phyloP scores from a whole-genome alignment of 768 basidiomycete species.

The Mrakia blollopis region DNA sequence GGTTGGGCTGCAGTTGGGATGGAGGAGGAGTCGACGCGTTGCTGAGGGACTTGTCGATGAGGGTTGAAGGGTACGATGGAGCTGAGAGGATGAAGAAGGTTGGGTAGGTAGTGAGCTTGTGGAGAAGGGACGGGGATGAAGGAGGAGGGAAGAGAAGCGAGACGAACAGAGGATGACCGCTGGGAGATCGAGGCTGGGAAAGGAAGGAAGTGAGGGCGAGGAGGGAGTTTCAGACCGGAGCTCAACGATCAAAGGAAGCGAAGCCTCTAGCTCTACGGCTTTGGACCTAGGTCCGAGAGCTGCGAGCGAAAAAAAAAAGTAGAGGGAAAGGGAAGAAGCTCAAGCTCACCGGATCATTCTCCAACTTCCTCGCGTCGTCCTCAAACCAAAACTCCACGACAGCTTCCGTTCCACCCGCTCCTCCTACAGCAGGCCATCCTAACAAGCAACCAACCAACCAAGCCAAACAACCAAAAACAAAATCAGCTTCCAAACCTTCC shows the following conservation, averaged over 20 bases:
- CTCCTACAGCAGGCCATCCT: constrained; percentile 10
- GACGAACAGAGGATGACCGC: neutral
- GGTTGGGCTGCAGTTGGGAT: neutral
- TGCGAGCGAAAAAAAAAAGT: too few species aligned
- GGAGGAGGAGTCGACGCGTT: neutral
- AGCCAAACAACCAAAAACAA: neutral
- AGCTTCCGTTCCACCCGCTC: neutral
- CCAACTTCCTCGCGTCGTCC: constrained; percentile 28
- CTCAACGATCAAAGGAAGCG: too few species aligned
- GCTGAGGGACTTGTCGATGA: neutral
- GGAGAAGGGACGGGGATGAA: neutral
- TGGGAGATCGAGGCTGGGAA: neutral
- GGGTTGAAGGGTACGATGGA: constrained; percentile 29
- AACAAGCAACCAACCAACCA: neutral
- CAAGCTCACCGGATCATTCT: constrained; percentile 19
- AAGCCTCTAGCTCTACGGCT: neutral
- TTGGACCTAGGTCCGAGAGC: too few species aligned
- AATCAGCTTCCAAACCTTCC: neutral
- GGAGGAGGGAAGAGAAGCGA: neutral
- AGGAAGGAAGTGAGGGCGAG: neutral
- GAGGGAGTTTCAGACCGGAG: too few species aligned
- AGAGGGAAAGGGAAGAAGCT: too few species aligned
- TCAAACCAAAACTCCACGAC: constrained; percentile 33
- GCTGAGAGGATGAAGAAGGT: neutral
- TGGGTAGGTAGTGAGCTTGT: neutral